Evolutionary conservation across 441 rosid species (phyloP), one percentile per base, ranked within the genome.

Genomic region (Kokia cookei): DNA sequence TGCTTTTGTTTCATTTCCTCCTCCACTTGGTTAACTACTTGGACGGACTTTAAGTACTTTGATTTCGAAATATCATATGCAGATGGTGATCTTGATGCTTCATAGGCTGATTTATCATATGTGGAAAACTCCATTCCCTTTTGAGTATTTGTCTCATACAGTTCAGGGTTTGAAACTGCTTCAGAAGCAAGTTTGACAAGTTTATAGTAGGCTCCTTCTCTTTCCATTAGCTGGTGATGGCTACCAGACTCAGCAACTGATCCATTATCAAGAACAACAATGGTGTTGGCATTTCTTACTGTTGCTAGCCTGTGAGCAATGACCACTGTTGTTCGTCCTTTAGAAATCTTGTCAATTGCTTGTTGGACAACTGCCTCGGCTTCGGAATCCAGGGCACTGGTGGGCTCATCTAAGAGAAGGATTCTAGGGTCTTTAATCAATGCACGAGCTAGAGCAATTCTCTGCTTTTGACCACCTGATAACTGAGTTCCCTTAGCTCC

Each of bases 381-480:
- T 72, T 88, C 86, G 0, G 89, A 76, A 65, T 90, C 95, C 26
- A 88, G 74, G 19, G 92, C 93, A 73, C 91, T 90, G 1, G 93
- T 93, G 4, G 98, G 93, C 80, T 93, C 97, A 66, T 93, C 97
- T 42, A 91, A 79, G 67, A 91, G 90, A 79, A 90, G 87, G 68
- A 91, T 86, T 32, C 79, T 82, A 17, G 93, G 98, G 19, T 90
- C 86, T 77, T 91, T 93, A 74, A 91, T 80, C 85, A 93, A 88
- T 12, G 95, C 93, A 27, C 95, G 82, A 11, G 95, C 95, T 27
- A 91, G 76, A n/a, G 98, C 95, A 17, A 91, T 88, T 76, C 97
- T 77, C 78, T 93, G 98, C 70, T 93, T 93, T 73, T 93, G 98
- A 8, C 98, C 97, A 2, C 97, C 97, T 0, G 95, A 91, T 27